Percentiles rank a stretch among this genome's conserved stretches.
These are phyloP conservation scores for Tolypocladium tundrense DNA, from an alignment of 2,329 filamentous ascomycete species.

Conservation along the genomic window DNA sequence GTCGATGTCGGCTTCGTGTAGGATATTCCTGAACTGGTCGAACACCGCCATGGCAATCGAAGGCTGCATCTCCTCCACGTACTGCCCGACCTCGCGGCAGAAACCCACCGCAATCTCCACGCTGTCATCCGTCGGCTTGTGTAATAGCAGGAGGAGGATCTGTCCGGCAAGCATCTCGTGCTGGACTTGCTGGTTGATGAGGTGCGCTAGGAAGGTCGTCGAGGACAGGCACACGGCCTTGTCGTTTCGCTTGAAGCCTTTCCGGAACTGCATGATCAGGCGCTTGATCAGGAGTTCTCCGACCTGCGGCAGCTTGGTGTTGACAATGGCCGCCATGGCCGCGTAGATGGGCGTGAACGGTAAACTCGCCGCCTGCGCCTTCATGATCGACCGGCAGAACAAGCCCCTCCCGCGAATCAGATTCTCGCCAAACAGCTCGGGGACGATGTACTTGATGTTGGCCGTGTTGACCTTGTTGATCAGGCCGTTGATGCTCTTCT, in stretches of 20 bases:
- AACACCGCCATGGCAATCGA: slow-evolving; percentile 84
- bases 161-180: slow-evolving; percentile 91
- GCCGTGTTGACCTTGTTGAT: slow-evolving; percentile 99
- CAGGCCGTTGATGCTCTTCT: slow-evolving; percentile 96
- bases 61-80: slow-evolving; percentile 89
- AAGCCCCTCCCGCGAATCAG: slow-evolving; percentile 81
- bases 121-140: slow-evolving; percentile 94
- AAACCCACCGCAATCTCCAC: slow-evolving; percentile 95
- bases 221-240: slow-evolving; percentile 90
- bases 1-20: slow-evolving; percentile 95
- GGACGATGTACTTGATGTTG: slow-evolving; percentile 96
- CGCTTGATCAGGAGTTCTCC: slow-evolving; percentile 82
- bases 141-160: slow-evolving; percentile 80
- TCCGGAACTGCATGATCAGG: slow-evolving; percentile 84
- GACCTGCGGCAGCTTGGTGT: slow-evolving; percentile 91
- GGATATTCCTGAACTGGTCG: slow-evolving; percentile 88
- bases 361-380: slow-evolving; percentile 89
- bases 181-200: slow-evolving; percentile 92
- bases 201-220: slow-evolving; percentile 87
- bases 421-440: slow-evolving; percentile 92
- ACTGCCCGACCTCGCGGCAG: slow-evolving; percentile 85
- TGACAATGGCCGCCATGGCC: slow-evolving; percentile 91
- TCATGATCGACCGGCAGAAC: slow-evolving; percentile 96
- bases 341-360: slow-evolving; percentile 96
- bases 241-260: slow-evolving; percentile 92